Conservation (phyloP, 352 stramenopile species). For the Phytophthora vignae region DNA sequence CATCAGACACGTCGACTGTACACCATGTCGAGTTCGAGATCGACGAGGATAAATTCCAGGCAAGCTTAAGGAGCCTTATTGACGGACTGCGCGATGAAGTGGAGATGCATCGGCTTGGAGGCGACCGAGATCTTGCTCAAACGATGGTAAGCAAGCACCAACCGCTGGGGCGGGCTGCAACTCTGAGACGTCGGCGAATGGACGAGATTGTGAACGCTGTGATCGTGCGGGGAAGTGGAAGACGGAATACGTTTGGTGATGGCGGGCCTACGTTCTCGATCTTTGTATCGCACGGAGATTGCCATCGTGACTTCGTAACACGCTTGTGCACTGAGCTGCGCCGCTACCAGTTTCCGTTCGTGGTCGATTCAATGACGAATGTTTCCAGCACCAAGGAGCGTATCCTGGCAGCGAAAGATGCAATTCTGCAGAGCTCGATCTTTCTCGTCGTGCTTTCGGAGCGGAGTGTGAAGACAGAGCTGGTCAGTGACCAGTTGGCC, state of each 20-base stretch:
- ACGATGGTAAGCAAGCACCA: slow-evolving; percentile 21
- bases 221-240: slow-evolving; percentile 43
- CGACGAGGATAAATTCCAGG: slow-evolving; percentile 74
- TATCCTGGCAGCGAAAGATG: slow-evolving; percentile 80
- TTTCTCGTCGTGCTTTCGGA: slow-evolving; percentile 83
- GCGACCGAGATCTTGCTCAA: slow-evolving; percentile 28
- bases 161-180: slow-evolving; percentile 29
- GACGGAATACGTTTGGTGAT: slow-evolving; percentile 24
- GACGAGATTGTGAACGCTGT: slow-evolving; percentile 72
- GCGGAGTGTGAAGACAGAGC: slow-evolving; percentile 78
- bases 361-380: slow-evolving; percentile 73
- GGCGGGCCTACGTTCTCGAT: slow-evolving; percentile 54
- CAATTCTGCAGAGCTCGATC: slow-evolving; percentile 72
- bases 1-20: slow-evolving; percentile 23
- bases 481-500: slow-evolving; percentile 85
- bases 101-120: slow-evolving; percentile 64
- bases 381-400: slow-evolving; percentile 81
- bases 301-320: slow-evolving; percentile 73
- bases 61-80: slow-evolving; percentile 69
- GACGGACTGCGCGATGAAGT: slow-evolving; percentile 82
- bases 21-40: slow-evolving; percentile 57
- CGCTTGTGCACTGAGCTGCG: slow-evolving; percentile 61
- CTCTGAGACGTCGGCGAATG: slow-evolving; percentile 32
- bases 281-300: slow-evolving; percentile 83
- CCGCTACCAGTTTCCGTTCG: slow-evolving; percentile 54